phyloP scores from a whole-genome alignment of 2,329 filamentous ascomycete genomes.

The Aspergillus tanneri region DNA sequence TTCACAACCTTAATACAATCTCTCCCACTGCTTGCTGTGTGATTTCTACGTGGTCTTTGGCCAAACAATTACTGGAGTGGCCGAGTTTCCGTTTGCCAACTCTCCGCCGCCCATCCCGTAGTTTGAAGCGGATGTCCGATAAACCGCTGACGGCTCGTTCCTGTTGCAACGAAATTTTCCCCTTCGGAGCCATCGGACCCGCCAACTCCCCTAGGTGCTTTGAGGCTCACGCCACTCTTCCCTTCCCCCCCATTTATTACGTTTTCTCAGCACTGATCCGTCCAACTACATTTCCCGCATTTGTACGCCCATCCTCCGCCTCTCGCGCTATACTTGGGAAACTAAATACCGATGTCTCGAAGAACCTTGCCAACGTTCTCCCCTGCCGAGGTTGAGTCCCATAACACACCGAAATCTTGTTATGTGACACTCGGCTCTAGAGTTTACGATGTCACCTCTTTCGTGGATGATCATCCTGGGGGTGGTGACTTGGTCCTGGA shows the following conservation, averaged over 20 bases:
- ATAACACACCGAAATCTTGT: slow-evolving; percentile 79
- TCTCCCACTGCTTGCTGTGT: too few relatives aligned
- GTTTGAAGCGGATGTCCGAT: background rate
- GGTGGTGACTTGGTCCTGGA: slow-evolving; percentile 85
- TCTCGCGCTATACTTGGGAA: slow-evolving; percentile 1
- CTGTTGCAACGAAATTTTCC: slow-evolving; percentile 13
- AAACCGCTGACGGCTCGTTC: background rate
- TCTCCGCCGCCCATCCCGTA: too few relatives aligned
- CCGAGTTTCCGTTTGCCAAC: too few relatives aligned
- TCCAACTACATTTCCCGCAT: slow-evolving; percentile 12
- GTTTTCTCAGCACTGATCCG: slow-evolving; percentile 8
- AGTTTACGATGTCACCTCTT: slow-evolving; percentile 93
- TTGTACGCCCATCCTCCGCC: slow-evolving; percentile 7
- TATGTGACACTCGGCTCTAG: slow-evolving; percentile 88
- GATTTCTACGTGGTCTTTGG: too few relatives aligned
- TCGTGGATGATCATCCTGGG: slow-evolving; percentile 86
- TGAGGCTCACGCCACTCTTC: slow-evolving; percentile 26
- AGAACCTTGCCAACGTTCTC: slow-evolving; percentile 81
- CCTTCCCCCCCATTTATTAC: slow-evolving; percentile 17
- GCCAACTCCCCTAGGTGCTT: slow-evolving; percentile 15
- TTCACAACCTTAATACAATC: background rate
- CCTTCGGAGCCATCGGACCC: slow-evolving; percentile 22
- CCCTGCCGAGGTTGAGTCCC: slow-evolving; percentile 73
- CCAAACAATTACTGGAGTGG: too few relatives aligned
- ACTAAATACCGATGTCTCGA: slow-evolving; percentile 63